Conservation (phyloP, 257 asterid genomes). For the Jaltomata sinuosa region DNA sequence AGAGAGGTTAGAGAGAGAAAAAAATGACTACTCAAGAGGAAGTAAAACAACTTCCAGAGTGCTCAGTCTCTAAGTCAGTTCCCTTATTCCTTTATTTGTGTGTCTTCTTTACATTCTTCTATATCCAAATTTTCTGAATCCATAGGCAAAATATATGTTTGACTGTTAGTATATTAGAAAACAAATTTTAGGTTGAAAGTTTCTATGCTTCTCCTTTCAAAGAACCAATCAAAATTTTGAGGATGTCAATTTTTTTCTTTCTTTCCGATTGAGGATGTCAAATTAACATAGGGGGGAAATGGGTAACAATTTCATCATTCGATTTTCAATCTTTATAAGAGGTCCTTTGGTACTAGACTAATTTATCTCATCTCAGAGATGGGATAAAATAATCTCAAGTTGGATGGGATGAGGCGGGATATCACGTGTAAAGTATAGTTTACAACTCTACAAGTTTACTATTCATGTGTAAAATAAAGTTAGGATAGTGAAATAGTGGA, state of each 20-base stretch:
- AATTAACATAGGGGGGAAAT: background rate
- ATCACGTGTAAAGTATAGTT: too few species aligned
- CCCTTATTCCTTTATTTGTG: background rate
- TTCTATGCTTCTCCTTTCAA: background rate
- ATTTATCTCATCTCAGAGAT: too few species aligned
- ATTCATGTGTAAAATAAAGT: too few species aligned
- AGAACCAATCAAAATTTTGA: background rate
- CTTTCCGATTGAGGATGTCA: background rate
- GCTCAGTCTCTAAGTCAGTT: slow-evolving; percentile 51
- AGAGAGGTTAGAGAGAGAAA: background rate
- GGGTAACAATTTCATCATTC: background rate
- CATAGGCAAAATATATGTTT: background rate
- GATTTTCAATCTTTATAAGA: background rate
- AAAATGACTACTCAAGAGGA: slow-evolving; percentile 39
- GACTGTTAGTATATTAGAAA: background rate
- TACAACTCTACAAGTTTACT: too few species aligned
- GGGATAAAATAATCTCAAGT: too few species aligned
- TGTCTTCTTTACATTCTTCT: background rate
- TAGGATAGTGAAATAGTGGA: too few species aligned
- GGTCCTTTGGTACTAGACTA: too few species aligned
- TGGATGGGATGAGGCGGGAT: too few species aligned
- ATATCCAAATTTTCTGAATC: background rate
- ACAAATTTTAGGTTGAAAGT: background rate
- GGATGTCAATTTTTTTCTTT: background rate
- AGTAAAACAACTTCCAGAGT: slow-evolving; percentile 56